Conservation (phyloP, 495 filamentous ascomycete genomes). For the Pseudoneurospora amorphoporcata region DNA sequence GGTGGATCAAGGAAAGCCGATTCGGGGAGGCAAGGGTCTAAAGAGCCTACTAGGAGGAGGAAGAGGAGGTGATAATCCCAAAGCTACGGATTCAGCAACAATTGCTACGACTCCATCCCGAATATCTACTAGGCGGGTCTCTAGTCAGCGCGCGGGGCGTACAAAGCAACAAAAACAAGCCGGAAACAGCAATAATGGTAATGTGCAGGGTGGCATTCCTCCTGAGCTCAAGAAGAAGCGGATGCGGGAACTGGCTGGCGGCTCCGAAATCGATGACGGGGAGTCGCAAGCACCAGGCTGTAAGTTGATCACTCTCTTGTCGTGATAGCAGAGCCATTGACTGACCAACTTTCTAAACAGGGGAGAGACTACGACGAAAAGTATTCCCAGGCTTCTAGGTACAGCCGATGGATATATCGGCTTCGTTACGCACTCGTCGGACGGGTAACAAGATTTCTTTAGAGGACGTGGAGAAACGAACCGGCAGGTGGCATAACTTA, state of each 20-base stretch:
- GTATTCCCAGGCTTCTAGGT: conserved; percentile 19
- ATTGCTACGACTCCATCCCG: conserved; percentile 1
- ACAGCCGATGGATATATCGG: background rate
- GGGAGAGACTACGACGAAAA: conserved; percentile 12
- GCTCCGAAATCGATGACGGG: conserved; percentile 14
- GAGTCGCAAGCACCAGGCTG: conserved; percentile 7
- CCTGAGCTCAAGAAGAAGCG: conserved; percentile 12
- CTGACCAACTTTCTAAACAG: background rate
- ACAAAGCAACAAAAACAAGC: conserved; percentile 1
- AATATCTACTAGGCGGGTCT: background rate
- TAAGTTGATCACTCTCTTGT: conserved; percentile 5
- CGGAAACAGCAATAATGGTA: background rate
- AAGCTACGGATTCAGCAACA: conserved; percentile 4
- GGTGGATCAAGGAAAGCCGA: conserved; percentile 1
- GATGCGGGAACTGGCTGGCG: conserved; percentile 22
- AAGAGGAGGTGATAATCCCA: background rate
- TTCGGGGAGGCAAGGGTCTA: conserved; percentile 9
- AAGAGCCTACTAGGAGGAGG: conserved; percentile 5
- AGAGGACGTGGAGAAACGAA: background rate
- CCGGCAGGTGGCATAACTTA: background rate
- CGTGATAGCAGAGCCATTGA: background rate
- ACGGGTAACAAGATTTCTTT: background rate
- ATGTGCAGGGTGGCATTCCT: background rate
- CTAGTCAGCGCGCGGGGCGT: background rate
- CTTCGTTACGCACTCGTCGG: background rate